Conservation (phyloP, 2,329 filamentous ascomycete genomes). For the Aspergillus sp. region DNA sequence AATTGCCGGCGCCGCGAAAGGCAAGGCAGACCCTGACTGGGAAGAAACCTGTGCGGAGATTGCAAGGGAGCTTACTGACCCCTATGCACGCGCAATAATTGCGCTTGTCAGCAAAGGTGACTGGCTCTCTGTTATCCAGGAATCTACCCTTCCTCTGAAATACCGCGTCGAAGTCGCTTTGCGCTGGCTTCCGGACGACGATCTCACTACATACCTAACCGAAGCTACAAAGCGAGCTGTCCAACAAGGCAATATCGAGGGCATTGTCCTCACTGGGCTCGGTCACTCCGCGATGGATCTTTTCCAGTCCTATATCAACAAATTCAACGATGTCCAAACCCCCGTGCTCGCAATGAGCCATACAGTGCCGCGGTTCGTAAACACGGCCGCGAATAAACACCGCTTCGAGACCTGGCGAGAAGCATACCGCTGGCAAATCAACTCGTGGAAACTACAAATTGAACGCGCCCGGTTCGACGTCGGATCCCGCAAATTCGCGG, state of each 20-base stretch:
- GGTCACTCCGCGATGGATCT: conserved; percentile 58
- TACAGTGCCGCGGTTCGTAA: conserved; percentile 59
- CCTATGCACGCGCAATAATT: conserved; percentile 62
- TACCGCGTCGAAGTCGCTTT: conserved; percentile 64
- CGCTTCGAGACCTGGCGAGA: conserved; percentile 62
- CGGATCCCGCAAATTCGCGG: conserved; percentile 54
- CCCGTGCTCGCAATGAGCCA: conserved; percentile 61
- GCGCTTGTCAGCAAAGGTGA: conserved; percentile 60
- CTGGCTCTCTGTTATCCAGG: conserved; percentile 59
- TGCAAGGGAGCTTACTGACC: conserved; percentile 61
- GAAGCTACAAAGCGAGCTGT: conserved; percentile 53
- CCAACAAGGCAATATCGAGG: conserved; percentile 58
- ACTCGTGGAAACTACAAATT: conserved; percentile 61
- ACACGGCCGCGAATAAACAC: conserved; percentile 51
- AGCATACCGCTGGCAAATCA: conserved; percentile 60
- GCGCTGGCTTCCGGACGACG: conserved; percentile 48
- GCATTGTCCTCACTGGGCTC: conserved; percentile 62
- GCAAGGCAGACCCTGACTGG: conserved; percentile 56
- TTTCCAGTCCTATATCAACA: conserved; percentile 60
- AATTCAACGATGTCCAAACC: conserved; percentile 62
- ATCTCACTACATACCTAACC: conserved; percentile 54
- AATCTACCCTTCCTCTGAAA: conserved; percentile 57
- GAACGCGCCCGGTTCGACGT: conserved; percentile 61
- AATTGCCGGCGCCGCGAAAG: conserved; percentile 46
- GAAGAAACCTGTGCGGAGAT: conserved; percentile 62